phyloP scores from a whole-genome alignment of 768 basidiomycete species.

The Neoboletus brunneissimus region DNA sequence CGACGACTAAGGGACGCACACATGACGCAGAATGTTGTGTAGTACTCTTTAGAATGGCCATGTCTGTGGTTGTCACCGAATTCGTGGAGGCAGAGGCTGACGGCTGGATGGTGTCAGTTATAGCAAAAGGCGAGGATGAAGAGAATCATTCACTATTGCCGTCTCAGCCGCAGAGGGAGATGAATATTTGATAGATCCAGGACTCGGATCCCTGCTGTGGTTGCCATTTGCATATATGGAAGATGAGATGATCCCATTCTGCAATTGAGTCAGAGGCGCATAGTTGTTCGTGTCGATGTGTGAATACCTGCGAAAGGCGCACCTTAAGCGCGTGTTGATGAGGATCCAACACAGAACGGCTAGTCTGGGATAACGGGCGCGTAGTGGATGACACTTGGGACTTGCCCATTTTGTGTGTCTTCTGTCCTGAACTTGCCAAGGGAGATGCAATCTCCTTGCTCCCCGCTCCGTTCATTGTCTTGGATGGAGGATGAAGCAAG shows the following conservation, averaged over 20 bases:
- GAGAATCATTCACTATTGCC: slow-evolving; percentile 17
- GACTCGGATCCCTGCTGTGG: neutral
- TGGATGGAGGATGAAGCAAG: neutral
- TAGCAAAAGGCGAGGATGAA: slow-evolving; percentile 2
- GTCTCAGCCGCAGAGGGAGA: slow-evolving; percentile 6
- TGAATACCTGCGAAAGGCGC: slow-evolving; percentile 14
- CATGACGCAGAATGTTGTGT: neutral
- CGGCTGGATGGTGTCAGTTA: slow-evolving; percentile 13
- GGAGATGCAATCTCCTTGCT: neutral
- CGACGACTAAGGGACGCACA: slow-evolving; percentile 11
- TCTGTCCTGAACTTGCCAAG: slow-evolving; percentile 5
- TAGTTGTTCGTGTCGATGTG: neutral
- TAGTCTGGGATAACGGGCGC: slow-evolving; percentile 3
- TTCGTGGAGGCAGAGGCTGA: slow-evolving; percentile 1
- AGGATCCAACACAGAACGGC: slow-evolving; percentile 8
- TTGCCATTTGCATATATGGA: slow-evolving; percentile 10
- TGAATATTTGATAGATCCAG: slow-evolving; percentile 6
- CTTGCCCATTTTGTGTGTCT: slow-evolving; percentile 14
- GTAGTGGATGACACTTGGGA: slow-evolving; percentile 1
- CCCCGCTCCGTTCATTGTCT: slow-evolving; percentile 12
- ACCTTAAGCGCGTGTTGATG: slow-evolving; percentile 11
- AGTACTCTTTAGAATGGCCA: slow-evolving; percentile 14
- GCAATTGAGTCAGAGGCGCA: slow-evolving; percentile 13
- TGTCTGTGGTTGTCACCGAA: slow-evolving; percentile 1
- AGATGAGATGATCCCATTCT: slow-evolving; percentile 17